Conservation (phyloP, 73 alveolate genomes). For the Symbiodinium pilosum region DNA sequence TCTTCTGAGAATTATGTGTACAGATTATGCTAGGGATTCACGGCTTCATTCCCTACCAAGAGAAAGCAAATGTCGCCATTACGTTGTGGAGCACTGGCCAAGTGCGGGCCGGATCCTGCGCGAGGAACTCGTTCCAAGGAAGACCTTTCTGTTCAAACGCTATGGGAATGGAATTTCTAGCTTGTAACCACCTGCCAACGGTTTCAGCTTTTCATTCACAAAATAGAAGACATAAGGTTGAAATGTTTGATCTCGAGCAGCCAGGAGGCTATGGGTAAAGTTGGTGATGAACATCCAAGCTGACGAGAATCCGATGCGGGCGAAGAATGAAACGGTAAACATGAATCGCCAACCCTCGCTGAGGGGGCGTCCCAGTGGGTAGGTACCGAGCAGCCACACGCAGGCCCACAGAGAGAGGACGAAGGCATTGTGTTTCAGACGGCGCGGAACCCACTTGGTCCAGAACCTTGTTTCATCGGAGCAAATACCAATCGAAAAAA, state of each 20-base stretch:
- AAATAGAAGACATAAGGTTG: no score
- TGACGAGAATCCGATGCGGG: slow-evolving; percentile 57
- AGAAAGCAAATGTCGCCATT: no score
- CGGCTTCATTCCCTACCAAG: no score
- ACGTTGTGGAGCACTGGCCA: slow-evolving; percentile 39
- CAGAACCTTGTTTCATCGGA: no score
- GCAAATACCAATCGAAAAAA: no score
- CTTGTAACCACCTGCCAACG: no score
- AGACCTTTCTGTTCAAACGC: no score
- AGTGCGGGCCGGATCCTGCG: slow-evolving; percentile 28
- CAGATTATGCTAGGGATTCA: no score
- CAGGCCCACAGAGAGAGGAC: slow-evolving; percentile 51
- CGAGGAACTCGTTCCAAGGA: slow-evolving; percentile 79
- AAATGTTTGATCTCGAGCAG: no score
- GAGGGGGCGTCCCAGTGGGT: slow-evolving; percentile 62
- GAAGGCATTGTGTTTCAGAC: slow-evolving; percentile 39
- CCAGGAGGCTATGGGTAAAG: slow-evolving; percentile 30
- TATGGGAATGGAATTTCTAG: no score
- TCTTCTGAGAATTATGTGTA: no score
- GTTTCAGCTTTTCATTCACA: no score
- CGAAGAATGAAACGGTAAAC: slow-evolving; percentile 54
- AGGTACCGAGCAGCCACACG: slow-evolving; percentile 88
- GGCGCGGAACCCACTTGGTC: slow-evolving; percentile 76
- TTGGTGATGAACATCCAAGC: slow-evolving; percentile 93
- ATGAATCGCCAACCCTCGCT: slow-evolving; percentile 74